Evolutionary conservation across 768 basidiomycete species (phyloP).

Genomic region (Tylopilus vinaceipallidus): DNA sequence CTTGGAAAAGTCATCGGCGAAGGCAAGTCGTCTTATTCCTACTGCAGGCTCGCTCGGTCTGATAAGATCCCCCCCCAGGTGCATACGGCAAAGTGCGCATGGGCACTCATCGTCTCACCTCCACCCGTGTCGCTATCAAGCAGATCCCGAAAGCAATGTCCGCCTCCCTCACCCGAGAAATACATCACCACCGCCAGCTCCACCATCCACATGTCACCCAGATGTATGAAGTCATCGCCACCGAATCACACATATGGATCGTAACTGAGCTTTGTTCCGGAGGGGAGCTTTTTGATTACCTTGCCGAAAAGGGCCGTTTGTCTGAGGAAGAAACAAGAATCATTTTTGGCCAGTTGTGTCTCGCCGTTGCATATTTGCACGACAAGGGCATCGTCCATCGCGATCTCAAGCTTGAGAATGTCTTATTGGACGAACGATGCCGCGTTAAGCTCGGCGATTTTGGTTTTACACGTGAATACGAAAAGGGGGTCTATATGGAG

Average conservation of each 20-base stretch:
- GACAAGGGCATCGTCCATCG: constrained; percentile 92
- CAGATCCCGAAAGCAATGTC: constrained; percentile 96
- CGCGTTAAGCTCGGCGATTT: constrained; percentile 93
- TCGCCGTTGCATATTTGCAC: constrained; percentile 92
- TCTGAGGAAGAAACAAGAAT: constrained; percentile 79
- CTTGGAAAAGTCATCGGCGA: constrained; percentile 93
- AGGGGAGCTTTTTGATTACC: constrained; percentile 97
- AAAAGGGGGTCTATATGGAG: constrained; percentile 74
- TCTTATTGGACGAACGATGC: constrained; percentile 86
- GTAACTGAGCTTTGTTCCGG: constrained; percentile 96
- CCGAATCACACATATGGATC: constrained; percentile 94
- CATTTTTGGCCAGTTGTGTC: constrained; percentile 94
- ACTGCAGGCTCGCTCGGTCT: constrained; percentile 13
- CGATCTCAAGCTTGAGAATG: constrained; percentile 95
- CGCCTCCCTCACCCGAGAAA: constrained; percentile 89
- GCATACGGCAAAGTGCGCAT: constrained; percentile 95
- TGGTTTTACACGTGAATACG: constrained; percentile 92
- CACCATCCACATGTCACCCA: constrained; percentile 96
- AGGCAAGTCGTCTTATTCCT: constrained; percentile 50
- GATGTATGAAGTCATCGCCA: constrained; percentile 97
- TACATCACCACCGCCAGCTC: constrained; percentile 95
- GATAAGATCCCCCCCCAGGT: constrained; percentile 47
- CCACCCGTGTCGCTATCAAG: constrained; percentile 92
- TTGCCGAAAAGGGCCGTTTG: constrained; percentile 90
- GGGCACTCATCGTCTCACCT: constrained; percentile 91